These are phyloP conservation scores for Paracorniculantispora psalliotae DNA, from an alignment of 2,329 filamentous ascomycete species.

Conservation along the genomic window DNA sequence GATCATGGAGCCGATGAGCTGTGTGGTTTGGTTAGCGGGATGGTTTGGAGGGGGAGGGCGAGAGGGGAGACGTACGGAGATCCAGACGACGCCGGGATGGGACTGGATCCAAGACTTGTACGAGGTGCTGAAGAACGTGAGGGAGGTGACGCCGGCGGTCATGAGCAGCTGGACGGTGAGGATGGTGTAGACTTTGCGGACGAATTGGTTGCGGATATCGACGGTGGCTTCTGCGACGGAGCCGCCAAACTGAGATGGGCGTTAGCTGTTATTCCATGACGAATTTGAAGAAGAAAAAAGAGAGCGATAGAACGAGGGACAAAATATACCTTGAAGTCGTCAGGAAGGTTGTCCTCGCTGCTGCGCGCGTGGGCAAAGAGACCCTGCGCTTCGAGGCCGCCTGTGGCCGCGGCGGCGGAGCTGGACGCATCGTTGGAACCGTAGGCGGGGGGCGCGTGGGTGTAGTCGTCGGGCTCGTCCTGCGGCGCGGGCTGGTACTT, in stretches of 20 bases:
- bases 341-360: constrained; percentile 87
- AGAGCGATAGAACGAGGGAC: too few relatives aligned
- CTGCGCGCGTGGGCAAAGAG: constrained; percentile 63
- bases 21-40: background rate
- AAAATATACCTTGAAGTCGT: constrained; percentile 93
- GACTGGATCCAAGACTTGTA: constrained; percentile 87
- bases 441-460: constrained; percentile 81
- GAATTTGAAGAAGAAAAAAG: background rate
- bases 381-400: constrained; percentile 45
- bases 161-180: constrained; percentile 89
- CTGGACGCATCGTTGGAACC: constrained; percentile 54
- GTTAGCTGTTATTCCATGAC: too few relatives aligned
- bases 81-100: constrained; percentile 79
- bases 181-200: constrained; percentile 97
- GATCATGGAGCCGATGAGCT: constrained; percentile 73
- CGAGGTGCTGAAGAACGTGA: constrained; percentile 76
- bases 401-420: constrained; percentile 56
- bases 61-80: constrained; percentile 52
- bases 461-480: constrained; percentile 80
- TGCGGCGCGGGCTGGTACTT: constrained; percentile 82
- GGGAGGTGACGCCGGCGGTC: constrained; percentile 71
- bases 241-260: constrained; percentile 67
- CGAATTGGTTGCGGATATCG: constrained; percentile 94
- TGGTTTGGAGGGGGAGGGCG: background rate
- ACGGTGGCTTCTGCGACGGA: constrained; percentile 89